A percentile compares a stretch with the other conserved stretches of the same genome.
phyloP scores from a whole-genome alignment of 108 stramenopile genomes.

The Skeletonema grethae region DNA sequence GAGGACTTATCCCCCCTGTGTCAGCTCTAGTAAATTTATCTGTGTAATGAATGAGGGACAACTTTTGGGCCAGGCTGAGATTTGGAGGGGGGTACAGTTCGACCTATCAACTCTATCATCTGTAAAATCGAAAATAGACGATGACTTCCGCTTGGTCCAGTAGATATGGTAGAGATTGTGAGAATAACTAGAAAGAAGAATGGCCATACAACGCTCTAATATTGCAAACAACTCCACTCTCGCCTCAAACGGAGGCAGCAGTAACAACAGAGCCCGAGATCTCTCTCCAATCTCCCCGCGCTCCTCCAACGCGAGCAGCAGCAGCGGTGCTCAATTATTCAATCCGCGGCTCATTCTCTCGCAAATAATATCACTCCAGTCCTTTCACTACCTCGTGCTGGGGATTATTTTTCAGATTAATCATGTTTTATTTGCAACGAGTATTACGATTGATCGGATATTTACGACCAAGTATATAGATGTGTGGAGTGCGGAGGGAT shows the following conservation, averaged over 20 bases:
- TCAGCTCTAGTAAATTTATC: too few relatives aligned
- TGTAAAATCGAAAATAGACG: too few relatives aligned
- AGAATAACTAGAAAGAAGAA: not conserved
- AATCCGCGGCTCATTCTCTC: conserved; percentile 58
- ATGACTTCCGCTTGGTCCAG: too few relatives aligned
- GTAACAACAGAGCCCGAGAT: not conserved
- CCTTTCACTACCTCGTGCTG: conserved; percentile 77
- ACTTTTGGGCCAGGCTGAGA: too few relatives aligned
- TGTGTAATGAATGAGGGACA: too few relatives aligned
- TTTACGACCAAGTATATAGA: conserved; percentile 73
- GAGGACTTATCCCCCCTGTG: too few relatives aligned
- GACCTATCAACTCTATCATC: too few relatives aligned
- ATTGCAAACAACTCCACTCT: conserved; percentile 1
- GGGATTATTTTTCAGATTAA: conserved; percentile 74
- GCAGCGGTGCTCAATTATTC: conserved; percentile 28
- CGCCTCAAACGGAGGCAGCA: not conserved
- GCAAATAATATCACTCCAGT: conserved; percentile 79
- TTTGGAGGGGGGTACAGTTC: too few relatives aligned
- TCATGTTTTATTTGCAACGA: conserved; percentile 61
- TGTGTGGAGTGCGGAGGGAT: conserved; percentile 65
- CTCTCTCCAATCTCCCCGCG: conserved; percentile 2
- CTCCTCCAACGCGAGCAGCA: not conserved
- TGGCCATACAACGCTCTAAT: conserved; percentile 42
- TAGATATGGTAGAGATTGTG: too few relatives aligned
- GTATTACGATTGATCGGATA: conserved; percentile 77